Base-by-base conservation (phyloP, 208 protist species). In the Trypanosoma platydactyli region DNA sequence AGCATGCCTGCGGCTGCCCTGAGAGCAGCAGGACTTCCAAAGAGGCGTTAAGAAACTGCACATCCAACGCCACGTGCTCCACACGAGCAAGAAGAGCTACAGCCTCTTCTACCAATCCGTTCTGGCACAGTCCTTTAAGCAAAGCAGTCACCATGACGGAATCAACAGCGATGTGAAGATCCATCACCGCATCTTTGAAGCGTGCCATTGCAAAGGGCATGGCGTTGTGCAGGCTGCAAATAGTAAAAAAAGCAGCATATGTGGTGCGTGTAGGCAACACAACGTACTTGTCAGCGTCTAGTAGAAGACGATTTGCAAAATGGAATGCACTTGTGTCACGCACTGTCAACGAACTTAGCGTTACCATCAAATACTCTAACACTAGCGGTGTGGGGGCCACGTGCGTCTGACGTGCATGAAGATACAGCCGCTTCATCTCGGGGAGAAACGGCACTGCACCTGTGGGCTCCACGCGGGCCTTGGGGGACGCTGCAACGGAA, bases 1-100 rank as follows among this genome's bases (percentile, higher is more conserved):
- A 94, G 58, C 81, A 89, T 44, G 86, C 66, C 50, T 86, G 71
- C 27, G 88, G 69, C 46, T 96, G 77, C 35, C 71, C 24, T 1
- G 88, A 93, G 18, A 93, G 75, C 46, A 92, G 50, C 18, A 96
- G 74, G 1, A 86, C 83, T 68, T 96, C 91, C 30, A 96, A 62
- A 6, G 83, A 81, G 7, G 84, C 86, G 51, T 96, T 94, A 41
- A 96, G 57, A 5, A 96, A 62, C 25, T 82, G 78, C 15, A 80
- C 81, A 24, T 88, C 81, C 46, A 94, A 53, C 9, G 82, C 77
- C n/a, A 96, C 77, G 46, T 86, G 75, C 58, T 88, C 56, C 35
- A 90, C 42, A 15, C 83, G 79, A 5, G 71, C 75, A 20, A 96
- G 68, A 49, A 96, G 52, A 40, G 79, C 68, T 13, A 96, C 51